These are phyloP conservation scores for Paecilomyces sp. DNA, from an alignment of 2,329 filamentous ascomycete genomes.

Conservation along the genomic window DNA sequence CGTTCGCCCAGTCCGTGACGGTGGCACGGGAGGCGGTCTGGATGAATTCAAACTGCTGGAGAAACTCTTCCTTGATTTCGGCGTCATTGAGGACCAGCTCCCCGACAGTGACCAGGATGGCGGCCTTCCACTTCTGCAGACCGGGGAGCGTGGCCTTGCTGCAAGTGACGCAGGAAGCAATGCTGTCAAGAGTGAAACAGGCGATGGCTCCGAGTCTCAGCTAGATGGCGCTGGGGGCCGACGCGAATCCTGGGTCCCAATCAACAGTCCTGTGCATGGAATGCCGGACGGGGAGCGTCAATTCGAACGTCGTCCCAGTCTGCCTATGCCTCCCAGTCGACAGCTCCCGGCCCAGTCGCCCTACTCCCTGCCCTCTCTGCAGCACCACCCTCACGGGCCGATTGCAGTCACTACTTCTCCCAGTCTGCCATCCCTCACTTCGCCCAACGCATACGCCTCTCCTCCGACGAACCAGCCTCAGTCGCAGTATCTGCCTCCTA, in stretches of 20 bases:
- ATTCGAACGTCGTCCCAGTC: conserved; percentile 24
- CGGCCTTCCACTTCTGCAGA: conserved; percentile 12
- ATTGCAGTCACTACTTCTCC: conserved; percentile 24
- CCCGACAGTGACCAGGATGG: conserved; percentile 30
- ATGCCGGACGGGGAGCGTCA: conserved; percentile 23
- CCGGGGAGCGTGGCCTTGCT: conserved; percentile 22
- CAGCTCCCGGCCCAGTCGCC: conserved; percentile 26
- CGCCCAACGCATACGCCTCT: conserved; percentile 14
- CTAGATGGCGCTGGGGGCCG: conserved; percentile 24
- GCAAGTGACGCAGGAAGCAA: conserved; percentile 34
- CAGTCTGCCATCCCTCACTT: conserved; percentile 24
- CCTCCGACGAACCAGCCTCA: conserved; percentile 16
- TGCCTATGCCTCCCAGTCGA: conserved; percentile 27
- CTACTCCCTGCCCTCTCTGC: conserved; percentile 27
- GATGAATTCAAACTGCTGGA: conserved; percentile 37
- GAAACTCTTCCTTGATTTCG: conserved; percentile 34
- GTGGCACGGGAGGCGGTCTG: conserved; percentile 22
- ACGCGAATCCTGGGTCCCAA: conserved; percentile 35
- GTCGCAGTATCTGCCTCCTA: conserved; percentile 18
- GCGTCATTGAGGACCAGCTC: conserved; percentile 32
- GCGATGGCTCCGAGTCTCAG: conserved; percentile 21
- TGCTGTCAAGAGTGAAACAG: conserved; percentile 32
- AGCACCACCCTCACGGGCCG: conserved; percentile 25
- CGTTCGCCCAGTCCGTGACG: conserved; percentile 23
- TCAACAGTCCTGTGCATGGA: conserved; percentile 27